Evolutionary conservation across 2,329 filamentous ascomycete species (phyloP).

Genomic region (Camptophora hylomeconis): DNA sequence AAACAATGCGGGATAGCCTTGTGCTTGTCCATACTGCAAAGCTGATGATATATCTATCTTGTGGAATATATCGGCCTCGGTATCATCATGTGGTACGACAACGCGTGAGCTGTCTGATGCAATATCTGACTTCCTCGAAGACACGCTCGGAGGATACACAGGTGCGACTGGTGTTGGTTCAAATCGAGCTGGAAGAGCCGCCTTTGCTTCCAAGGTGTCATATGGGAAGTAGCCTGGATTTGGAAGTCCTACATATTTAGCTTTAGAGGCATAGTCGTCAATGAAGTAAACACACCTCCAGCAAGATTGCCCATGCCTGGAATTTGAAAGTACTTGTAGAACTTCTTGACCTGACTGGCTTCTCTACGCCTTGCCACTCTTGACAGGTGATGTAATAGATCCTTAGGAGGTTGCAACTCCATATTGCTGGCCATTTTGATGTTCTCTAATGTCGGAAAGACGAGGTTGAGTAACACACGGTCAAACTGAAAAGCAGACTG

Average conservation of each 20-base stretch:
- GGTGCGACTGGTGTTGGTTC: conserved; percentile 54
- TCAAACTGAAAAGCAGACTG: too few relatives aligned
- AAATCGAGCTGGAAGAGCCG: conserved; percentile 63
- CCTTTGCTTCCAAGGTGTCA: conserved; percentile 75
- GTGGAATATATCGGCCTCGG: conserved; percentile 44
- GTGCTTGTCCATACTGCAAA: conserved; percentile 73
- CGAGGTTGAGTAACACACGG: too few relatives aligned
- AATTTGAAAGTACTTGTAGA: conserved; percentile 71
- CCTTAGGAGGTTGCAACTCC: conserved; percentile 42
- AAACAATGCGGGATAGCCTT: conserved; percentile 67
- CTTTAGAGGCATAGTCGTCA: conserved; percentile 5
- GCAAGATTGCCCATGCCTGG: conserved; percentile 50
- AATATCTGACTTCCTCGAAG: conserved; percentile 12
- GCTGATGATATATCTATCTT: conserved; percentile 73
- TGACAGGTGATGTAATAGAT: conserved; percentile 71
- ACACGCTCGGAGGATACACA: conserved; percentile 30
- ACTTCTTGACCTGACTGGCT: conserved; percentile 59
- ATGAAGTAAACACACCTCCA: conserved; percentile 32
- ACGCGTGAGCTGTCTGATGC: conserved; percentile 39
- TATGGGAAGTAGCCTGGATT: conserved; percentile 76
- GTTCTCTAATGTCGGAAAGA: conserved; percentile 2
- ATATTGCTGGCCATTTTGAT: conserved; percentile 18
- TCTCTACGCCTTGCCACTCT: conserved; percentile 51
- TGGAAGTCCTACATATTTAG: conserved; percentile 52
- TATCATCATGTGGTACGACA: conserved; percentile 56